Percentiles rank a stretch among this genome's conserved stretches.
These are phyloP conservation scores for Carnegiea gigantea DNA, from an alignment of 179 eudicot species.

Conservation along the genomic window DNA sequence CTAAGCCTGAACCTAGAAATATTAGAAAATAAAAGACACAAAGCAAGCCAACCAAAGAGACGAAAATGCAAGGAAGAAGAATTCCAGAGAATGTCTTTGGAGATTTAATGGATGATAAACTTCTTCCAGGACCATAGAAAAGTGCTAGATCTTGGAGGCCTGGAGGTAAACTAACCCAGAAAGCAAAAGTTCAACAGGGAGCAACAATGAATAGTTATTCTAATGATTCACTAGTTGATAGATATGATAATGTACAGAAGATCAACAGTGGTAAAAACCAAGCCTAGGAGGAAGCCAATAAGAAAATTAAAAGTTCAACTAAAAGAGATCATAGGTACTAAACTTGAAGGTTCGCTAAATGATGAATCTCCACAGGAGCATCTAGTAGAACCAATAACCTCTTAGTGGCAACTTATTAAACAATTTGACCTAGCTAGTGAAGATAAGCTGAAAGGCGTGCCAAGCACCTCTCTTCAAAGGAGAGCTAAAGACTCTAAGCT, in stretches of 20 bases:
- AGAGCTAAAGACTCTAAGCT: conserved; percentile 44
- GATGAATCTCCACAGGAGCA: conserved; percentile 16
- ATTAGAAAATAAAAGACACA: conserved; percentile 40
- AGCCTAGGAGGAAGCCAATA: conserved; percentile 22
- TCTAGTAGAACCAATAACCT: conserved; percentile 21
- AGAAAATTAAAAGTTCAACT: conserved; percentile 16
- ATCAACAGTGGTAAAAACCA: conserved; percentile 28
- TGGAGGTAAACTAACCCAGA: conserved; percentile 26
- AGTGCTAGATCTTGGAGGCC: conserved; percentile 29
- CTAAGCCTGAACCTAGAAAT: conserved; percentile 28
- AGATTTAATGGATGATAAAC: conserved; percentile 31
- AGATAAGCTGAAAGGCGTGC: conserved; percentile 61
- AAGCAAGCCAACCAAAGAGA: conserved; percentile 23
- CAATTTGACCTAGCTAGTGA: conserved; percentile 37
- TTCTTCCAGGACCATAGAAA: conserved; percentile 26
- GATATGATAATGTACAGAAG: conserved; percentile 23
- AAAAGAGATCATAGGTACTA: conserved; percentile 25
- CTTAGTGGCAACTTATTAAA: conserved; percentile 24
- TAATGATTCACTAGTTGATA: conserved; percentile 34
- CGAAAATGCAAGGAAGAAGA: conserved; percentile 28
- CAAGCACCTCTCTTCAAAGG: conserved; percentile 74
- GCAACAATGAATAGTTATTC: conserved; percentile 11
- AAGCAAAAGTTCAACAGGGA: conserved; percentile 30
- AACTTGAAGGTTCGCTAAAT: conserved; percentile 37
- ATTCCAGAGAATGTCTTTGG: conserved; percentile 29